Evolutionary conservation across 441 rosid genomes (phyloP), one percentile per base, ranked within the genome.

Genomic region (Populus trichocarpa): DNA sequence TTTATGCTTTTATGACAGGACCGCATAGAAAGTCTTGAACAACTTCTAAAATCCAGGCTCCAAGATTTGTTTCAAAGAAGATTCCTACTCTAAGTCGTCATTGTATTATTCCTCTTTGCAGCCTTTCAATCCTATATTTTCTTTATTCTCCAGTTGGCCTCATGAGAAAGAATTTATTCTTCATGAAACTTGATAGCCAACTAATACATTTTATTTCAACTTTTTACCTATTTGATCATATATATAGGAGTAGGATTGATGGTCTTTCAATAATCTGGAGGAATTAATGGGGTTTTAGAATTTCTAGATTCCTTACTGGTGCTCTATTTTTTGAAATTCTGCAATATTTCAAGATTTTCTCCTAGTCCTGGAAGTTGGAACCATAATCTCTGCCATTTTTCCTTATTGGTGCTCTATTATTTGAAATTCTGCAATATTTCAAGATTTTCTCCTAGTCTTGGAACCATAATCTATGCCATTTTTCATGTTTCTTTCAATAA

Each of bases 241-340:
- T 93, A 93, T 94, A 93, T 93, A 75, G 97, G 94, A 69, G 92
- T 90, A 78, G 99, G 99, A 78, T 61, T 95, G 42, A 93, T 93
- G 98, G 84, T 91, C 75, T 83, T 85, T 83, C 98, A 95, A 83
- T 98, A 95, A 81, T 88, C 86, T 61, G 96, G 96, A 57, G 99
- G 98, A 84, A 93, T 93, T 82, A 93, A 93, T 20, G 97, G 95
- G 25, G 81, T 93, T 32, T 32, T 32, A 32, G 35, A 32, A 32
- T 32, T 32, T 32, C 35, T 32, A 32, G 35, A 32, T 32, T 32
- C 35, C 6, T 32, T 32, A 32, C 5, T 32, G 35, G 35, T 32
- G 35, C 35, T 32, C 35, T 32, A 4, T 4, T 32, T 4, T 32
- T 32, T 32, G 6, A 32, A 32, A 5, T 32, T 33, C 77, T 85